Conservation (phyloP, 2,329 filamentous ascomycete species). For the Clarireedia hainanense region DNA sequence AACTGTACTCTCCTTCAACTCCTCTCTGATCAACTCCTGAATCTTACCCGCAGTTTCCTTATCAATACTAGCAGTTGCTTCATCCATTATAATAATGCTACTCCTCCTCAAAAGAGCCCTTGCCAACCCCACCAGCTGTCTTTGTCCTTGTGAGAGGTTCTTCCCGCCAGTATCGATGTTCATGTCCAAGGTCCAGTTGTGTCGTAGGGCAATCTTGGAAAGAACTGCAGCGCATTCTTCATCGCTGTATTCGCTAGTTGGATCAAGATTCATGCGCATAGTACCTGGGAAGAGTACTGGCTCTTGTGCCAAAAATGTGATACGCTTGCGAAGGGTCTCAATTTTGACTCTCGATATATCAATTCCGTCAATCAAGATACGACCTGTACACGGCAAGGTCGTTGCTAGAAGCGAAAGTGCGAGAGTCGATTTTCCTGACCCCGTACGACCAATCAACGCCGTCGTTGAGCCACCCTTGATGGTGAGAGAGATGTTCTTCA, state of each 20-base stretch:
- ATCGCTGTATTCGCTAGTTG: slow-evolving; percentile 48
- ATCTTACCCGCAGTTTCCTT: slow-evolving; percentile 50
- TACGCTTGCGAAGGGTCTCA: slow-evolving; percentile 50
- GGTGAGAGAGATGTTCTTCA: slow-evolving; percentile 59
- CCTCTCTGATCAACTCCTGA: slow-evolving; percentile 45
- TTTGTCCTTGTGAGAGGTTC: slow-evolving; percentile 56
- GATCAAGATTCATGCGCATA: slow-evolving; percentile 55
- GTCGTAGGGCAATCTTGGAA: slow-evolving; percentile 43
- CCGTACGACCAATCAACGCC: slow-evolving; percentile 73
- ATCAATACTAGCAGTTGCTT: slow-evolving; percentile 59
- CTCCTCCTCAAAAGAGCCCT: slow-evolving; percentile 54
- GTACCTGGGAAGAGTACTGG: slow-evolving; percentile 56
- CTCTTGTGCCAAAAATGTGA: slow-evolving; percentile 61
- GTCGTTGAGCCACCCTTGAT: slow-evolving; percentile 74
- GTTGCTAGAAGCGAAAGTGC: slow-evolving; percentile 52
- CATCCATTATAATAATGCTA: slow-evolving; percentile 56
- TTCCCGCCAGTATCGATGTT: slow-evolving; percentile 51
- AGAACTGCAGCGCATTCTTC: slow-evolving; percentile 46
- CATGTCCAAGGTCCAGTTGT: slow-evolving; percentile 49
- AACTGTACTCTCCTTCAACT: slow-evolving; percentile 51
- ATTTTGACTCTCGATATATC: slow-evolving; percentile 52
- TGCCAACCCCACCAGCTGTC: slow-evolving; percentile 56
- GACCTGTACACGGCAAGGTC: slow-evolving; percentile 44
- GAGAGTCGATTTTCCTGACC: slow-evolving; percentile 77
- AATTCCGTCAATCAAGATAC: slow-evolving; percentile 51